Evolutionary conservation across 768 basidiomycete genomes (phyloP), one percentile per base, ranked within the genome.

Genomic region (Pseudohyphozyma bogoriensis): DNA sequence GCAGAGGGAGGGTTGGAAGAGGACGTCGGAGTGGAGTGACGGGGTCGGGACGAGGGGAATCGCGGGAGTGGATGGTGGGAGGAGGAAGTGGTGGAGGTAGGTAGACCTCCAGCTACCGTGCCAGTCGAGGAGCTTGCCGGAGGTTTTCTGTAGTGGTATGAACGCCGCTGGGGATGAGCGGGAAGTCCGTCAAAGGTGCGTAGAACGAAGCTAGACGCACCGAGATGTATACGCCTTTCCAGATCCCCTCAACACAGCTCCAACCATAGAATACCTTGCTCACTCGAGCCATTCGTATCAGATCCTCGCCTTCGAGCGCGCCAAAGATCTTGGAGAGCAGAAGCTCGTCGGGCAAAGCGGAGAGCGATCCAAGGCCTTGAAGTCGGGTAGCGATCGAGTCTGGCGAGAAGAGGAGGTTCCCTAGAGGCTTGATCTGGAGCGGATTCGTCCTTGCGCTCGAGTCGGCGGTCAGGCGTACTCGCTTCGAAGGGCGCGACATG

Each of bases 1-100:
- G 24, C 63, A 51, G 37, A 65, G 50, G 45, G 53, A 40, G 20
- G 69, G 69, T 26, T 63, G 58, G 56, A 64, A 70, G 36, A 70
- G 67, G 22, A 69, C 65, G 56, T 70, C 69, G n/a, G 65, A 67
- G 58, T 54, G 68, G 24, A 69, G 35, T 24, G 59, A 49, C 2
- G 44, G 58, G 2, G 55, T 60, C 5, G 66, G 67, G 6, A 55
- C 46, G 37, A 33, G 29, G 4, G 6, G 29, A 22, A 40, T 24
- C 28, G 31, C 20, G 13, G 45, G 24, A 18, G 15, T 16, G 26
- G 35, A 24, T 4, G 47, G 24, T 13, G 50, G 60, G 13, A 51
- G 37, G 22, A 58, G 32, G 56, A 64, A 58, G 20, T 26, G 28
- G 32, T 33, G 40, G 45, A 56, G 28, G 56, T 60, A 68, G 1